These are phyloP conservation scores for Arabis alpina DNA, from an alignment of 345 rosid genomes.

Conservation along the genomic window DNA sequence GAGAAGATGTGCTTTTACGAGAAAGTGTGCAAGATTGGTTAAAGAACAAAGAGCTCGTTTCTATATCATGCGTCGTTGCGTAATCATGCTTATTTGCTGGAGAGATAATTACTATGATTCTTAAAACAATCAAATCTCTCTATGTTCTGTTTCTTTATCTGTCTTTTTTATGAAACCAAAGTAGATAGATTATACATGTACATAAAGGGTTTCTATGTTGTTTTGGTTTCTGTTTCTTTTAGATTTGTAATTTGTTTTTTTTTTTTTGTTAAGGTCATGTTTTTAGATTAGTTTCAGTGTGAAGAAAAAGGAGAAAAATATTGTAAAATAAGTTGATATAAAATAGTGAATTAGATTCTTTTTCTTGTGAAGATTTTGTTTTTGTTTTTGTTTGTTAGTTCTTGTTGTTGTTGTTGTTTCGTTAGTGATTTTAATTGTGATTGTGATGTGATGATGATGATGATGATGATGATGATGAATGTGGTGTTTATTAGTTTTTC, in stretches of 20 bases:
- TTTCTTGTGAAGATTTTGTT: slow-evolving; percentile 21
- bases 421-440: slow-evolving; percentile 19
- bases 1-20: slow-evolving; percentile 67
- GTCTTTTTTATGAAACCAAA: slow-evolving; percentile 22
- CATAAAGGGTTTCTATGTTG: slow-evolving; percentile 43
- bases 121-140: slow-evolving; percentile 23
- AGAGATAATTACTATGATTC: slow-evolving; percentile 73
- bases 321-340: slow-evolving; percentile 20
- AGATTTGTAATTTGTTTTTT: slow-evolving; percentile 14
- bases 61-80: slow-evolving; percentile 92
- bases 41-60: slow-evolving; percentile 93
- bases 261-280: neutral
- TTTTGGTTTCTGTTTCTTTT: slow-evolving; percentile 21
- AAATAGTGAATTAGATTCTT: slow-evolving; percentile 32
- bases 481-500: slow-evolving; percentile 15
- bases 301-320: neutral
- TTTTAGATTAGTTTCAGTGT: slow-evolving; percentile 21
- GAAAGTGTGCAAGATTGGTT: slow-evolving; percentile 83
- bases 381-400: slow-evolving; percentile 14
- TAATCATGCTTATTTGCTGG: slow-evolving; percentile 95
- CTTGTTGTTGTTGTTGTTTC: neutral
- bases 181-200: slow-evolving; percentile 51
- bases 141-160: neutral
- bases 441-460: no score
- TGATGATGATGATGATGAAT: slow-evolving; percentile 21